phyloP scores from a whole-genome alignment of 768 basidiomycete genomes.

The Naganishia randhawae region DNA sequence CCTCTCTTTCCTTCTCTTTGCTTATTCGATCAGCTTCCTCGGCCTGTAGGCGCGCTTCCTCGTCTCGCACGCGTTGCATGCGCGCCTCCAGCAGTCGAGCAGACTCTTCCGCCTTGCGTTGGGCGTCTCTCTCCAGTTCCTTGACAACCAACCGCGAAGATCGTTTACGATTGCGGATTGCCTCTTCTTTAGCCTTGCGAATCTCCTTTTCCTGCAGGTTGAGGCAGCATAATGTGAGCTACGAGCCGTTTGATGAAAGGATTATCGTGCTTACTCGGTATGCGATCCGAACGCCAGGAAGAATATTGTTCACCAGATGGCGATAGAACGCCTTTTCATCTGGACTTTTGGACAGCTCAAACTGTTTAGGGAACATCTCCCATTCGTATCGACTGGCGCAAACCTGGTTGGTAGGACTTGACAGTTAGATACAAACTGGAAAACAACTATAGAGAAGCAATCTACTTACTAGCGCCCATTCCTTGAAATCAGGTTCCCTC shows the following conservation, averaged over 20 bases:
- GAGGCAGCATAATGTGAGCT: background rate
- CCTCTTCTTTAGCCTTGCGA: constrained; percentile 59
- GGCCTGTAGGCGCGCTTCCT: constrained; percentile 35
- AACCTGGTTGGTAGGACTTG: constrained; percentile 56
- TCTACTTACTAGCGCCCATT: constrained; percentile 79
- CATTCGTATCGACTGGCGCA: constrained; percentile 79
- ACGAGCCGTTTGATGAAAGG: background rate
- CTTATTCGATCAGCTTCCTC: constrained; percentile 36
- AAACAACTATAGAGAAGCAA: too few relatives aligned
- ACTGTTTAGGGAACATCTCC: constrained; percentile 72
- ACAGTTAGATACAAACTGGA: constrained; percentile 15
- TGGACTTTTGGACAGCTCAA: constrained; percentile 71
- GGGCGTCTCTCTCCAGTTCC: constrained; percentile 67
- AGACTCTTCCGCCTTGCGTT: constrained; percentile 59
- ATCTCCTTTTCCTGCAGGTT: constrained; percentile 44
- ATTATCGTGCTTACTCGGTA: constrained; percentile 65
- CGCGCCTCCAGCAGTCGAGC: constrained; percentile 46
- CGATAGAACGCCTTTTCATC: constrained; percentile 75
- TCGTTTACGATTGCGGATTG: constrained; percentile 78
- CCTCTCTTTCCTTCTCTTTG: constrained; percentile 43
- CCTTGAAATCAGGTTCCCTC: constrained; percentile 52
- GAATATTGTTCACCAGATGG: constrained; percentile 62
- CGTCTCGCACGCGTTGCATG: constrained; percentile 43
- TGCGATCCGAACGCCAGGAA: constrained; percentile 66
- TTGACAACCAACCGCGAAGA: constrained; percentile 80